A percentile compares a stretch with the other conserved stretches of the same genome.
phyloP scores from a whole-genome alignment of 805 yeast genomes.

The Schwanniomyces vanrijiae region DNA sequence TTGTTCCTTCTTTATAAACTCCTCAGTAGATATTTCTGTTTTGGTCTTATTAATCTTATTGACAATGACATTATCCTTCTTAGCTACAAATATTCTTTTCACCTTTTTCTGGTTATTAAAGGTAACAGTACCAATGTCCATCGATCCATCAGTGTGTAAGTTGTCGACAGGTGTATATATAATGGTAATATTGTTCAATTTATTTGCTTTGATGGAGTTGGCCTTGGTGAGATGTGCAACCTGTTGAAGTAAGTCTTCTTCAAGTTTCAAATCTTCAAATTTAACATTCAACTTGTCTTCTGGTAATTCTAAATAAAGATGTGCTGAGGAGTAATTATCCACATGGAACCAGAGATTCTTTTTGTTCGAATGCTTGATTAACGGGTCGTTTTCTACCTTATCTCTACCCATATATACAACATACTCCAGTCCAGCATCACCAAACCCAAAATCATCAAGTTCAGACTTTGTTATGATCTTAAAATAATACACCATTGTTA shows the following conservation, averaged over 20 bases:
- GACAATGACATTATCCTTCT: constrained; percentile 57
- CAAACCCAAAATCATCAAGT: constrained; percentile 11
- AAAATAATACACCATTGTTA: constrained; percentile 32
- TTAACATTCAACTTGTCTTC: constrained; percentile 47
- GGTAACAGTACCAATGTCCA: constrained; percentile 80
- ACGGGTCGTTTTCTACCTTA: constrained; percentile 59
- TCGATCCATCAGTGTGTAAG: constrained; percentile 61
- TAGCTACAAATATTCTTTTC: constrained; percentile 51
- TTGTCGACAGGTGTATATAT: constrained; percentile 76
- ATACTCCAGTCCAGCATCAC: constrained; percentile 25
- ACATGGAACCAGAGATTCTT: constrained; percentile 81
- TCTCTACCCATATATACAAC: constrained; percentile 69
- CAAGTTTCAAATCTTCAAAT: constrained; percentile 40
- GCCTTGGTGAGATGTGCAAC: constrained; percentile 72
- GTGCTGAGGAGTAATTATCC: constrained; percentile 75
- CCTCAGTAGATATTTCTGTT: constrained; percentile 51
- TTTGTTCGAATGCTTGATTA: constrained; percentile 60
- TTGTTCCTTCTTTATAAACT: constrained; percentile 34
- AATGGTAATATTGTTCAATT: constrained; percentile 62
- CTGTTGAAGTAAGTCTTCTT: constrained; percentile 49
- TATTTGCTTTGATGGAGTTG: constrained; percentile 74
- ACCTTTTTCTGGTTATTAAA: constrained; percentile 61
- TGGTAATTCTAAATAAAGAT: constrained; percentile 62
- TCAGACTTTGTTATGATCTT: constrained; percentile 12
- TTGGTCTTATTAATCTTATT: constrained; percentile 67